Base-by-base conservation (phyloP, 2,329 filamentous ascomycete species). In the Pseudomassariella vexata region DNA sequence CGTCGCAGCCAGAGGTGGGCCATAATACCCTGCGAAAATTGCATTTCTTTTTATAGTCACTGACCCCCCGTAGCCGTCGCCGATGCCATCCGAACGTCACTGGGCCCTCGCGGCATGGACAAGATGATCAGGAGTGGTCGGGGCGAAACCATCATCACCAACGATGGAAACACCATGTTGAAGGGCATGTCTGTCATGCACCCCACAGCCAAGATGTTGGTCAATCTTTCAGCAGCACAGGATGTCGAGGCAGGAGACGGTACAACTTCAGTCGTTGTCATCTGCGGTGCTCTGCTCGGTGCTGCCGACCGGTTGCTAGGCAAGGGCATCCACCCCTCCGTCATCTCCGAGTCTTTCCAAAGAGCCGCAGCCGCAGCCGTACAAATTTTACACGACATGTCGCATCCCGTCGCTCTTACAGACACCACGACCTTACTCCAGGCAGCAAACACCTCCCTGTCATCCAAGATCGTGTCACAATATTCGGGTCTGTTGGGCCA, bases 171-270 rank as follows among this genome's bases (percentile, higher is more conserved):
- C 69, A 98, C 92, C 36, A 98, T 98, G 90, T 69, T 98, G 56
- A 94, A 85, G 68, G 90, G 90, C 70, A 96, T 98, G 92, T 85
- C 86, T 45, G 92, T 98, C 47, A 88, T 98, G 83, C 92, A 98
- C 59, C 92, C 92, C n/a, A 94, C 94, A 29, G 92, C 92, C 31
- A 95, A 95, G 70, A 98, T 98, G 92, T 74, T 98, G 47, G 92
- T 98, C 53, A 89, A 98, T 62, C 76, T 98, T 41, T 94, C 90
- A 52, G 86, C 92, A 47, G 92, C 92, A 45, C 92, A 98, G 62
- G 92, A 98, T 68, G 88, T 98, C 40, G 92, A 98, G 63, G 92
- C 92, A 42, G 92, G 92, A 66, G 92, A 98, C 60, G 94, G 92
- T 52, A 98, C 92, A 35, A 98, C 92, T 21, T 96, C 90, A 4